Base-by-base conservation (phyloP, 1,284 basidiomycete genomes). In the Boletus smithii region DNA sequence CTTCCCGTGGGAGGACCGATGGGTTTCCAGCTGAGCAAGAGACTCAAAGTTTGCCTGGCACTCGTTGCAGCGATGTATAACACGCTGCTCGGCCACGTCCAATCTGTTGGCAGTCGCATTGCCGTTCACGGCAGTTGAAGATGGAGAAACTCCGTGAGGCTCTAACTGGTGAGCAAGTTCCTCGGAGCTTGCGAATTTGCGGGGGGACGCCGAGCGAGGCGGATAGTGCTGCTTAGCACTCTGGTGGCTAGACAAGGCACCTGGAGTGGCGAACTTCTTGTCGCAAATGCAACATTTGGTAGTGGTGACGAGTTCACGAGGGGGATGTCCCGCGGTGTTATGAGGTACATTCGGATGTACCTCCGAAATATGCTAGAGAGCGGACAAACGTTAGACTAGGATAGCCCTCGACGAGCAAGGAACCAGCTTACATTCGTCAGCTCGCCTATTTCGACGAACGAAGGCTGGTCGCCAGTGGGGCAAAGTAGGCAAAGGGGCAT, bases 401-500 rank as follows among this genome's bases (percentile, higher is more conserved):
- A 42, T n/a, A 14, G 13, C 17, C 23, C n/a, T 33, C 23, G 23
- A 31, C n/a, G 20, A 44, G 33, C 1, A 38, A 31, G 32, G 14
- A 33, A 32, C 7, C 32, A 23, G 7, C 45, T 51, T 44, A 65
- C 65, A 14, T 49, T 56, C 46, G 52, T 48, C 42, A 66, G 49
- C 20, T 44, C 48, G 36, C 41, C 34, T 20, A 53, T 31, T 31
- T 52, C 53, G 37, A 42, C 22, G 42, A 67, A 67, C 7, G 46
- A 51, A 33, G 54, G 62, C 26, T 62, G 60, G 44, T 41, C 27
- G 48, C 51, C 48, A 27, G 44, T 23, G 4, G 65, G 62, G 46
- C 62, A 67, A 43, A 63, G 46, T 10, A 60, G 44, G 48, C 62
- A 67, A 42, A 49, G 35, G 45, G 60, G 58, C 62, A 65, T n/a